A percentile compares a stretch with the other conserved stretches of the same genome.
Conservation (phyloP, 306 rosid species). For the Styphnolobium japonicum region DNA sequence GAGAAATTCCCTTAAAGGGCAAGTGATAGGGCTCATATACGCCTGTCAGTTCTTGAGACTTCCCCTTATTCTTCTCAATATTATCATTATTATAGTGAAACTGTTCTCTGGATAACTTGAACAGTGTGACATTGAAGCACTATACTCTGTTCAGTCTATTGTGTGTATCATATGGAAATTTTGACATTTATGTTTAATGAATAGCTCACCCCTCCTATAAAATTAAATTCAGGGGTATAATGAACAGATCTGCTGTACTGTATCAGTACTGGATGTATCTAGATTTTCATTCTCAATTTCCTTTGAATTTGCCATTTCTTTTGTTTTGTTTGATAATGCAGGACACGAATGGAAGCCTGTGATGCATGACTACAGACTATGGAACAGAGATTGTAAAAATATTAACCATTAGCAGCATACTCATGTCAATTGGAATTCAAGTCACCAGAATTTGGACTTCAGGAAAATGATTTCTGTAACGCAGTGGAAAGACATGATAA, state of each 20-base stretch:
- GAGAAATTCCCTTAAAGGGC: conserved; percentile 66
- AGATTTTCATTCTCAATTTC: neutral
- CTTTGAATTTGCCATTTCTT: neutral
- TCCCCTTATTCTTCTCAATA: conserved; percentile 65
- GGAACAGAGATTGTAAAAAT: neutral
- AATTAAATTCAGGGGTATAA: neutral
- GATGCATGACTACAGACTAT: neutral
- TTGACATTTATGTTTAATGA: neutral
- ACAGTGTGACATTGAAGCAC: neutral
- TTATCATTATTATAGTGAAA: conserved; percentile 47
- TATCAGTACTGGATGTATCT: neutral
- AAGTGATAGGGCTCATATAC: conserved; percentile 63
- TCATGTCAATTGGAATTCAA: neutral
- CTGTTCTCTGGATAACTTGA: conserved; percentile 54
- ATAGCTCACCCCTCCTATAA: neutral
- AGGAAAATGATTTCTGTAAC: neutral
- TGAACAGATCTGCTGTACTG: neutral
- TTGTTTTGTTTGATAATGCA: neutral
- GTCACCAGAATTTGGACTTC: neutral
- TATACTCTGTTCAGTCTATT: neutral
- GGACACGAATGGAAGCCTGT: neutral
- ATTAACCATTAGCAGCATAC: neutral
- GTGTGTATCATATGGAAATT: conserved; percentile 12
- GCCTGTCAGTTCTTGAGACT: conserved; percentile 76
- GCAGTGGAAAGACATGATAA: neutral